Base-by-base conservation (phyloP, 768 basidiomycete species). In the Xerocomellus intermedius region DNA sequence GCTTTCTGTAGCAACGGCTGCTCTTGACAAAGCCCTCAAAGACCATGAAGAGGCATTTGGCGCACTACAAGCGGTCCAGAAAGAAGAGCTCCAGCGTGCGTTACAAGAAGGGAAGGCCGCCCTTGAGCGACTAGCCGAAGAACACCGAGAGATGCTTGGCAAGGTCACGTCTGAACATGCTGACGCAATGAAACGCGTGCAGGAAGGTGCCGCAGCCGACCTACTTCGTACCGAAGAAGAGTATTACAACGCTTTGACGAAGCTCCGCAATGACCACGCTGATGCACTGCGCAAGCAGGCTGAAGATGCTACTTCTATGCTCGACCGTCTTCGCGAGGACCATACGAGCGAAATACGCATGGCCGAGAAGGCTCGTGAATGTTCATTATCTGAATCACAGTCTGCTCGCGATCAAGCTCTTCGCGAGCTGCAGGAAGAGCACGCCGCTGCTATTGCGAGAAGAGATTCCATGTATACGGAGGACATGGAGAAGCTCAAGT, bases 171-270 rank as follows among this genome's bases (percentile, higher is more conserved):
- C 75, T 1, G 85, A 83, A 48, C 85, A 90, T 61, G 74, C 77
- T 14, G 81, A 81, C 48, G 61, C 68, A 10, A 67, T 85, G 55
- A 86, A 84, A 69, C 76, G 78, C 67, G 84, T 82, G 67, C 85
- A 86, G 41, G 83, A 83, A 12, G 77, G 82, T 56, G 71, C 81
- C 26, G 77, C 82, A 7, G 74, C 78, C 13, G 73, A 77, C 38
- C 78, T 90, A 14, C 83, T 83, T 56, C 80, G 78, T 48, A 90
- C 87, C 7, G 87, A 89, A 64, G 89, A 87, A 62, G 86, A 91
- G 65, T 91, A 91, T 63, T 90, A 91, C 67, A 85, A 91, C 54
- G 84, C 84, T 21, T 74, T 94, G 39, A 88, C 84, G 14, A 89
- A 88, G 61, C 80, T 93, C 45, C 87, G 90, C 41, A 75, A 68